Evolutionary conservation across 129 eudicot species (phyloP).

Genomic region (Centella asiatica): DNA sequence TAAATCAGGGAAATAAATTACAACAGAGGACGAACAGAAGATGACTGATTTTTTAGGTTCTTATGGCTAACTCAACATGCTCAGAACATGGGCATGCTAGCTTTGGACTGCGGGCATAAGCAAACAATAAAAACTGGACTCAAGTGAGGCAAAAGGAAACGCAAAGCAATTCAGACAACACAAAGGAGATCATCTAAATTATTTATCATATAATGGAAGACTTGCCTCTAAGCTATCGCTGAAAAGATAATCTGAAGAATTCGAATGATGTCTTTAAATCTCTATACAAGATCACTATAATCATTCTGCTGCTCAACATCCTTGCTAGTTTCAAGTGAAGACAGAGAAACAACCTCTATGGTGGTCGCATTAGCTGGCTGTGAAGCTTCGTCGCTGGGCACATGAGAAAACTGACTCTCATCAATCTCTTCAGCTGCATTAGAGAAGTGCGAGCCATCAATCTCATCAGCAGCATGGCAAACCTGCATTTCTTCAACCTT

Average conservation of each 20-base stretch:
- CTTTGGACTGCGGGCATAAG: not conserved
- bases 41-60: not conserved
- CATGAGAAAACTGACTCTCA: conserved; percentile 21
- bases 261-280: not conserved
- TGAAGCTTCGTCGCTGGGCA: conserved; percentile 5
- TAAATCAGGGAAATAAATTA: not conserved
- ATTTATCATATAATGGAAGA: not conserved
- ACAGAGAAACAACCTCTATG: conserved; percentile 20
- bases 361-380: conserved; percentile 19
- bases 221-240: not conserved
- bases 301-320: conserved; percentile 43
- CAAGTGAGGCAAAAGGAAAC: not conserved
- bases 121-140: not conserved
- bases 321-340: conserved; percentile 39
- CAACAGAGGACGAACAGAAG: not conserved
- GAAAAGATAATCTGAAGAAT: not conserved
- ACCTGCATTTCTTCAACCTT: conserved; percentile 33
- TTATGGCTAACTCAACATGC: not conserved
- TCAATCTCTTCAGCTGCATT: conserved; percentile 31
- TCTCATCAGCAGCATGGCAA: conserved; percentile 31
- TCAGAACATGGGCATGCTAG: not conserved
- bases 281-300: conserved; percentile 49
- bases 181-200: not conserved
- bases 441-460: conserved; percentile 29
- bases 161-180: not conserved